Evolutionary conservation across 1,284 basidiomycete species (phyloP), one percentile per base, ranked within the genome.

Genomic region (Moesziomyces aphidis): DNA sequence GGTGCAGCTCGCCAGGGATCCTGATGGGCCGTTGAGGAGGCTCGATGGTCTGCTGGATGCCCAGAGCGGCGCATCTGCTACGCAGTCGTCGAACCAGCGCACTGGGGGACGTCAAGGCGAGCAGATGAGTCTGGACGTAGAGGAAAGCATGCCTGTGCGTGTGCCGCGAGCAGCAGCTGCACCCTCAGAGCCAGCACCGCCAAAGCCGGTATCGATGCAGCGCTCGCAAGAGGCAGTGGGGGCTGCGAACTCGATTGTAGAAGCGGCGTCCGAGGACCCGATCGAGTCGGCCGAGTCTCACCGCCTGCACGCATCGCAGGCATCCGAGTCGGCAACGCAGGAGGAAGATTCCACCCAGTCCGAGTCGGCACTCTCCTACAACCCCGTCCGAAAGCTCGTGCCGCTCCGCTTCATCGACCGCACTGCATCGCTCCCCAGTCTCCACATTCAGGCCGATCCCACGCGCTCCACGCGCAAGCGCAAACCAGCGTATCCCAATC

Each of bases 301-400:
- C 31, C 31, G 31, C 5, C 39, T 42, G 17, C 39, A 42, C 3
- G 11, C 19, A 19, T 17, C 15, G 39, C 39, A 42, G 17, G 39
- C 19, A 2, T 7, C 17, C 19, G 39, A 42, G 15, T 58, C 56
- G 10, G 54, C 59, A 5, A 75, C 73, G 10, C 73, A 63, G 36
- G 67, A 70, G 42, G 73, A 75, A 34, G 67, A 75, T 3, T 60
- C 61, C n/a, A 71, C 73, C 4, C 61, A 64, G 53, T 54, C 50
- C 9, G 59, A 74, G n/a, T 54, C 9, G 24, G 34, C n/a, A 56
- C 54, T 31, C 39, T 42, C 39, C 39, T 34, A 34, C 31, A 34
- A 11, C 4, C 31, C 31, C 31, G 31, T 34, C 31, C 31, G 31
- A 34, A 34, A 34, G 31, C 31, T 34, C 31, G 31, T 13, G 44